Base-by-base conservation (phyloP, 2,329 filamentous ascomycete species). In the Pyrenophora graminea region DNA sequence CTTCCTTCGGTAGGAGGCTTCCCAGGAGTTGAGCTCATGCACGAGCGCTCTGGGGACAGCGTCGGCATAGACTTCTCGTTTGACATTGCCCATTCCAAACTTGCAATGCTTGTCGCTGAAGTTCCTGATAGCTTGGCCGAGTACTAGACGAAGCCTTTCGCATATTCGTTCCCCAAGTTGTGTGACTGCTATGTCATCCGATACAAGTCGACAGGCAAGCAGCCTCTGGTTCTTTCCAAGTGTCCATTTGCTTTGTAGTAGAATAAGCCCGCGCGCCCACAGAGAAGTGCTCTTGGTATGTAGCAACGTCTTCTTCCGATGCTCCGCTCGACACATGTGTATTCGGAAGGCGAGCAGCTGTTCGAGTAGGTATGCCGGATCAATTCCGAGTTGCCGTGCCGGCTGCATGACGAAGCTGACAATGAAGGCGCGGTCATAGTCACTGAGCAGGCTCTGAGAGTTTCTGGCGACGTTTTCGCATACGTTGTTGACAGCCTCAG, bases 201-300 rank as follows among this genome's bases (percentile, higher is more conserved):
- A 51, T 10, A 51, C 48, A 8, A 51, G 48, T 10, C 42, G 37
- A 7, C n/a, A 34, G 18, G 48, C 42, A 15, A 51, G 48, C 3
- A 51, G n/a, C 37, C 30, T 46, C 8, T 45, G 41, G n/a, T 25
- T 32, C 23, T 46, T 51, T 2, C 37, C 31, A 6, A 40, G 18
- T 13, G 31, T 27, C 48, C 38, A 12, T 25, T 40, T 41, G 4
- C 21, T 32, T 21, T 40, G 41, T 15, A 46, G 10, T 3, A 46
- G 32, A 4, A 32, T 37, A 5, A 33, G 41, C 2, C 48, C 19
- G 2, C 34, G 48, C 1, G 30, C 12, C 48, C 48, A 51, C 0
- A 34, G 19, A 3, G 48, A 51, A 0, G 30, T 31, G 3, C 9
- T 30, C 18, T 43, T 34, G 13, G 30, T 25, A n/a, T 45, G 32